These are phyloP conservation scores for Irpex lacteus DNA, from an alignment of 1,284 basidiomycete species.

Conservation along the genomic window DNA sequence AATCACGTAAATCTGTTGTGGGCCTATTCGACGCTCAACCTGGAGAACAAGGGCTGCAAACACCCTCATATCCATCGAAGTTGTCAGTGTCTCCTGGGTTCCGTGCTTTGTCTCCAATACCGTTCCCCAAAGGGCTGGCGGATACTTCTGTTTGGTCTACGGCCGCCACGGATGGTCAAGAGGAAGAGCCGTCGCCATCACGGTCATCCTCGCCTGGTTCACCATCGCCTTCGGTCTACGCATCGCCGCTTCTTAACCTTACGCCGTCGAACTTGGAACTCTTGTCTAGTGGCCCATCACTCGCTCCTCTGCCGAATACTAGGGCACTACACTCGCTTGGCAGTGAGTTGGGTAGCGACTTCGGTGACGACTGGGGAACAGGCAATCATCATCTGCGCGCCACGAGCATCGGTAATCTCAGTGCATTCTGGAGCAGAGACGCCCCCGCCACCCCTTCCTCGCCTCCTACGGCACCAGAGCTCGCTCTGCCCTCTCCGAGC, in stretches of 20 bases:
- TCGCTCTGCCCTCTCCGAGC: not conserved
- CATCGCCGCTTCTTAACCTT: constrained; percentile 3
- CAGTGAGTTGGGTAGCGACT: constrained; percentile 49
- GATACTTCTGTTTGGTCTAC: constrained; percentile 26
- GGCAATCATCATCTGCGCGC: constrained; percentile 44
- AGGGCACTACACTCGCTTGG: constrained; percentile 42
- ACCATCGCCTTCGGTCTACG: constrained; percentile 6
- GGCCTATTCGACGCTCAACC: constrained; percentile 52
- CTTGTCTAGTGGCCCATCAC: constrained; percentile 11
- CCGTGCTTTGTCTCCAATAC: constrained; percentile 12
- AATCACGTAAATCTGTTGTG: constrained; percentile 58
- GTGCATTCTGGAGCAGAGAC: constrained; percentile 6
- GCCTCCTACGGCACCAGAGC: not conserved
- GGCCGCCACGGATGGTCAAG: constrained; percentile 22
- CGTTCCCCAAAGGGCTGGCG: constrained; percentile 2
- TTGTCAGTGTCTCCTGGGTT: constrained; percentile 21
- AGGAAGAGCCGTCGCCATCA: constrained; percentile 1
- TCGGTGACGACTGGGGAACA: constrained; percentile 40
- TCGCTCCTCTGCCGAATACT: not conserved
- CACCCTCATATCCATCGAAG: constrained; percentile 15
- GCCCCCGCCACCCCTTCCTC: not conserved
- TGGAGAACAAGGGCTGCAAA: not conserved
- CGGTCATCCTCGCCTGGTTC: not conserved
- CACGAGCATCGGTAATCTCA: constrained; percentile 50
- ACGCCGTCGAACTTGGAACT: not conserved